Base-by-base conservation (phyloP, 2,329 filamentous ascomycete genomes). In the Arthroderma uncinatum region DNA sequence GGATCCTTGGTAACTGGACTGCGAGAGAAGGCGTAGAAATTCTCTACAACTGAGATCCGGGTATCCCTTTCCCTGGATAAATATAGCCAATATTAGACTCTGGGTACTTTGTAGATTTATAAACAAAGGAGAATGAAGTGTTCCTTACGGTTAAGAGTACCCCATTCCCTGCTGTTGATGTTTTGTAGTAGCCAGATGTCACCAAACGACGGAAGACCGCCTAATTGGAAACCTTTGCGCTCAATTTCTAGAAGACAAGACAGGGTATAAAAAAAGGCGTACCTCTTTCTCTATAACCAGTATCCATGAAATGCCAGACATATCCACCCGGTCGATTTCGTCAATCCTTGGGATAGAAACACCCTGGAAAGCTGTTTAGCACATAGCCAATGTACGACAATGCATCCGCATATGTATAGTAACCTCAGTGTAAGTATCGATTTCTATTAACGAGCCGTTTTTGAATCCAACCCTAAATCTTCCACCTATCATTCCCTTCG, bases 271-370 rank as follows among this genome's bases (percentile, higher is more conserved):
- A n/a, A 9, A 37, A 37, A n/a, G 4, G 12, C 47, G 6, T 9
- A 79, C 80, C 73, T 85, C 82, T 70, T 85, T 85, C 64, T 85
- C 82, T 23, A 85, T 71, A 2, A 85, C 73, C 1, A 85, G 68
- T 25, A 85, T 73, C 81, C 81, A 84, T n/a, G 71, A 68, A 12
- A 78, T 66, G n/a, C 65, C 64, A 2, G 67, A 66, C 25, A 81
- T 66, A 54, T 78, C 70, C 5, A 81, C 62, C 1, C 64, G 66
- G 3, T 78, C 71, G n/a, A 73, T 66, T 4, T 77, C 72, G 48
- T 73, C 68, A 8, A 77, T 59, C 21, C 68, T 73, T 4, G 80
- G 78, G n/a, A 84, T 70, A 1, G 83, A 70, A 2, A 74, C 67
- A n/a, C 80, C 80, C 73, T 81, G 25, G 19, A 70, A 60, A 21